Evolutionary conservation across 495 filamentous ascomycete species (phyloP).

Genomic region (Aspergillus haitiensis): DNA sequence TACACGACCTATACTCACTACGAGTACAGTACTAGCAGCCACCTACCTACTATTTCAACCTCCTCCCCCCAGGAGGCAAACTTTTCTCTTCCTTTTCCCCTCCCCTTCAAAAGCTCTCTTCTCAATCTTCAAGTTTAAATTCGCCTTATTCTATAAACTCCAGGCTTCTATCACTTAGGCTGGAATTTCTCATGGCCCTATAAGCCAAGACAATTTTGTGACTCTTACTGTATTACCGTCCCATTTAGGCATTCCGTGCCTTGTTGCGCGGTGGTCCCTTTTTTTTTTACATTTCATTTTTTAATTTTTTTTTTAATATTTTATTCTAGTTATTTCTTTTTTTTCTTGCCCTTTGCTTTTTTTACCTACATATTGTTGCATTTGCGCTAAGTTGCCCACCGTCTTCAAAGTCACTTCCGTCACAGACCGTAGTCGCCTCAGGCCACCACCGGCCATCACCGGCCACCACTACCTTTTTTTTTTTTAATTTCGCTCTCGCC

Average conservation of each 20-base stretch:
- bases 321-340: constrained; percentile 21
- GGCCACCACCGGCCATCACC: constrained; percentile 30
- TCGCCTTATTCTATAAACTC: constrained; percentile 11
- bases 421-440: constrained; percentile 37
- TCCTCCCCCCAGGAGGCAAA: constrained; percentile 23
- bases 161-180: neutral
- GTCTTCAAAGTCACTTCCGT: constrained; percentile 32
- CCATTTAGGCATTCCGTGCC: constrained; percentile 32
- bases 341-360: constrained; percentile 18
- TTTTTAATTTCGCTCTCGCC: constrained; percentile 22
- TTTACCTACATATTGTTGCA: constrained; percentile 12
- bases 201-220: constrained; percentile 18
- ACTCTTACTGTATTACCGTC: constrained; percentile 23
- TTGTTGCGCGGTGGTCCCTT: constrained; percentile 24
- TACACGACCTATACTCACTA: constrained; percentile 12
- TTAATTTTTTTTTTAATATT: constrained; percentile 13
- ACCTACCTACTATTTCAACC: constrained; percentile 29
- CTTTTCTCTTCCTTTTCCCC: constrained; percentile 11
- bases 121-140: constrained; percentile 16
- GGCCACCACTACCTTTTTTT: constrained; percentile 23
- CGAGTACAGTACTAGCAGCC: neutral
- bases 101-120: constrained; percentile 8
- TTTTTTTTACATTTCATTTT: constrained; percentile 7
- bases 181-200: constrained; percentile 11
- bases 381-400: constrained; percentile 13